phyloP scores from a whole-genome alignment of 129 eudicot genomes.

The Flaveria bidentis region DNA sequence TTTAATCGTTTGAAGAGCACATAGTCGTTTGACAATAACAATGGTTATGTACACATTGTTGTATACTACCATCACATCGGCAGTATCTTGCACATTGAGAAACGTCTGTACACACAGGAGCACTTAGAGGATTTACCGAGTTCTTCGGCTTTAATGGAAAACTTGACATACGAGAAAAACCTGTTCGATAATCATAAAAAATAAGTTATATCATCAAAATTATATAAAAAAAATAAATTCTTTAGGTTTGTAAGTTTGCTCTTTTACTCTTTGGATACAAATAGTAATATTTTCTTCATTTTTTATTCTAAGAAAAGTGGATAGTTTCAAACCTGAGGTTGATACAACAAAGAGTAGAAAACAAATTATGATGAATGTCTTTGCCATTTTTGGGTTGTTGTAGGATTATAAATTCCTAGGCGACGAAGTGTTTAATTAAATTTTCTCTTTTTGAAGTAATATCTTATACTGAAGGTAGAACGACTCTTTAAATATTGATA shows the following conservation, averaged over 20 bases:
- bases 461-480: too few relatives aligned
- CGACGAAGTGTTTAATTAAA: too few relatives aligned
- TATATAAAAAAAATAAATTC: not conserved
- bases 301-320: not conserved
- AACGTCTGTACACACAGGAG: not conserved
- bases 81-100: slow-evolving; percentile 6
- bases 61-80: not conserved
- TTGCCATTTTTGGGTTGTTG: too few relatives aligned
- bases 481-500: too few relatives aligned
- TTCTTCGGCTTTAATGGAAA: not conserved
- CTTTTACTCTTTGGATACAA: not conserved
- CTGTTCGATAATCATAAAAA: not conserved
- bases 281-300: too few relatives aligned
- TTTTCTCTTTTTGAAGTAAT: too few relatives aligned
- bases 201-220: too few relatives aligned
- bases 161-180: not conserved
- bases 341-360: too few relatives aligned
- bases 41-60: not conserved
- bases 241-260: too few relatives aligned
- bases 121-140: not conserved
- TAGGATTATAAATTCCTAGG: too few relatives aligned
- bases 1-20: not conserved
- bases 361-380: too few relatives aligned
- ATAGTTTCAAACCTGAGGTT: not conserved
- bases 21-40: not conserved